These are phyloP conservation scores for Paramecium pentaurelia DNA, from an alignment of 73 alveolate genomes.

Conservation along the genomic window DNA sequence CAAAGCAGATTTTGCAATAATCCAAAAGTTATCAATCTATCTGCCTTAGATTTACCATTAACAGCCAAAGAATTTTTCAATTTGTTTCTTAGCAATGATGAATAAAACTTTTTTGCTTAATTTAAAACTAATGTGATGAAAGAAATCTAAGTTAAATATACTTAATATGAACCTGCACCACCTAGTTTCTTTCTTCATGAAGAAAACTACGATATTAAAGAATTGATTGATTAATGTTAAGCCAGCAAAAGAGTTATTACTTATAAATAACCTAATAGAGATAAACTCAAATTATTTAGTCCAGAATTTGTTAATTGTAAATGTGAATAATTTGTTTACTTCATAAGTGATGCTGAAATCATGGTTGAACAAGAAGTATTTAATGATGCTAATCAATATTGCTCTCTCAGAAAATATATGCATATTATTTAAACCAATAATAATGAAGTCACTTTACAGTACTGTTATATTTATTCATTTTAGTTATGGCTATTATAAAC, in stretches of 20 bases:
- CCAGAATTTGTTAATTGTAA: not conserved
- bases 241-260: not conserved
- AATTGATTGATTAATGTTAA: not conserved
- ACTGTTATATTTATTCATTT: not conserved
- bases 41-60: not conserved
- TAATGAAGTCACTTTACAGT: not conserved
- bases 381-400: not conserved
- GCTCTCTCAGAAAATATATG: not conserved
- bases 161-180: slow-evolving; percentile 18
- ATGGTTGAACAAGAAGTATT: slow-evolving; percentile 33
- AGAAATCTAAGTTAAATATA: not conserved
- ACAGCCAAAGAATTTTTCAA: not conserved
- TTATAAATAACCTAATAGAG: not conserved
- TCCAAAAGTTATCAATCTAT: not conserved
- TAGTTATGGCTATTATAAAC: not conserved
- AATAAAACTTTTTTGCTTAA: not conserved
- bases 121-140: not conserved
- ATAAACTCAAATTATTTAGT: not conserved
- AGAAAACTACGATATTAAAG: not conserved
- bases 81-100: not conserved
- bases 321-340: not conserved
- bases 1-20: not conserved
- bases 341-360: not conserved
- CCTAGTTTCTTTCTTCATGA: not conserved
- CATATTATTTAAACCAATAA: not conserved